These are phyloP conservation scores for Colletotrichum lentis DNA, from an alignment of 2,329 filamentous ascomycete species.

Conservation along the genomic window DNA sequence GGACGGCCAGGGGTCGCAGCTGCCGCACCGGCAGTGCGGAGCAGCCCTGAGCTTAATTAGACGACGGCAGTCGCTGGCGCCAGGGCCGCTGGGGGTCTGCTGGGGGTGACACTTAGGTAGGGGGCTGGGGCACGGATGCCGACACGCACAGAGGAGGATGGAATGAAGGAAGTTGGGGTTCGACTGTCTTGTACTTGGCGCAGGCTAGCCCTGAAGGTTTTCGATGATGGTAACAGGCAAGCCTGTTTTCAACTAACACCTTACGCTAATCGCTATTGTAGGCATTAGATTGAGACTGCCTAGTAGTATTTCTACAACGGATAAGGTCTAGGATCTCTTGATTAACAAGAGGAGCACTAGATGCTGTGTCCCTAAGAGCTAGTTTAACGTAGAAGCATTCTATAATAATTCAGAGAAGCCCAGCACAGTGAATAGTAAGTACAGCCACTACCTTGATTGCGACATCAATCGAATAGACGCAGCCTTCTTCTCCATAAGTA, in stretches of 20 bases:
- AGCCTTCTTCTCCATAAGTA: conserved; percentile 44
- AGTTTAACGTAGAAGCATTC: conserved; percentile 46
- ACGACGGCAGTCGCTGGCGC: too few relatives aligned
- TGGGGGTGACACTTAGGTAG: too few relatives aligned
- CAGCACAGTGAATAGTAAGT: conserved; percentile 44
- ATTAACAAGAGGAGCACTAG: neutral
- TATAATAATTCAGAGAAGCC: conserved; percentile 49
- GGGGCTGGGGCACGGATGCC: too few relatives aligned
- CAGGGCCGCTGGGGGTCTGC: too few relatives aligned
- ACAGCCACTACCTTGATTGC: conserved; percentile 49
- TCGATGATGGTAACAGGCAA: too few relatives aligned
- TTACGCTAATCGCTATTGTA: neutral
- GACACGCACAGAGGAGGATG: too few relatives aligned
- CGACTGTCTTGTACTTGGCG: too few relatives aligned
- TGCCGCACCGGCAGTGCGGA: too few relatives aligned
- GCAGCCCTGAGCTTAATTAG: too few relatives aligned
- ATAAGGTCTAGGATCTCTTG: neutral
- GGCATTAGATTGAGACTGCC: neutral
- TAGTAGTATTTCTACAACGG: neutral
- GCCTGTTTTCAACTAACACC: neutral
- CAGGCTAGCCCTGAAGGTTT: too few relatives aligned
- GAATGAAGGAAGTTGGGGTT: too few relatives aligned
- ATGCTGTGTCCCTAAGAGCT: neutral
- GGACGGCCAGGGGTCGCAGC: too few relatives aligned
- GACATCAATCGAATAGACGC: neutral